phyloP scores from a whole-genome alignment of 2,329 filamentous ascomycete genomes.

The Fusarium sacchari region DNA sequence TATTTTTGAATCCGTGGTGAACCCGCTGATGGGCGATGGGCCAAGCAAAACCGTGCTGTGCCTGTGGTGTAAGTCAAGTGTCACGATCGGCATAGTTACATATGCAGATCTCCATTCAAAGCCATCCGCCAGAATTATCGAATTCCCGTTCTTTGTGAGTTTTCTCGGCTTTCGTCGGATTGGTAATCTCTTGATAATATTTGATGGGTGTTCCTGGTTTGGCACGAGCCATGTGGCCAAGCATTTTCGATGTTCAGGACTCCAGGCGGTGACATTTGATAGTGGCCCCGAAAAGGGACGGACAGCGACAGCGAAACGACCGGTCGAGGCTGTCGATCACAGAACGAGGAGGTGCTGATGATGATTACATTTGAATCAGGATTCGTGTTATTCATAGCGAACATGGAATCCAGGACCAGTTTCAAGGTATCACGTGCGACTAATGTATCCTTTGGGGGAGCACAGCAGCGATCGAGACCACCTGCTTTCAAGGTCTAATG shows the following conservation, averaged over 20 bases:
- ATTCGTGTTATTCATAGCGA: slow-evolving; percentile 2
- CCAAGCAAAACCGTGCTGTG: slow-evolving; percentile 16
- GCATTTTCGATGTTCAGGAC: slow-evolving; percentile 7
- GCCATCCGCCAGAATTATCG: not conserved
- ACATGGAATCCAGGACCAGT: not conserved
- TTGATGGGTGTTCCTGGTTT: slow-evolving; percentile 15
- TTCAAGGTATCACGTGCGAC: slow-evolving; percentile 4
- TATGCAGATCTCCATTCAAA: slow-evolving; percentile 12
- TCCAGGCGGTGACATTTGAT: slow-evolving; percentile 16
- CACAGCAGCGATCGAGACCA: slow-evolving; percentile 13
- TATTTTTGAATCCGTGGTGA: slow-evolving; percentile 25
- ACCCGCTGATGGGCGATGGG: slow-evolving; percentile 8
- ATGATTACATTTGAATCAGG: slow-evolving; percentile 5
- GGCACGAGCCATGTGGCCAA: slow-evolving; percentile 37
- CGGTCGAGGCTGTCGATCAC: slow-evolving; percentile 35
- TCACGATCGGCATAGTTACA: slow-evolving; percentile 9
- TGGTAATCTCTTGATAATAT: slow-evolving; percentile 5
- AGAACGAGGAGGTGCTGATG: not conserved
- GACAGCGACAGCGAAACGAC: not conserved
- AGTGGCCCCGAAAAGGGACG: slow-evolving; percentile 5
- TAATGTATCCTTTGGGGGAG: not conserved
- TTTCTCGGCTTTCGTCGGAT: slow-evolving; percentile 25
- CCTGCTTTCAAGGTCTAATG: not conserved
- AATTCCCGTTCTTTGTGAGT: not conserved
- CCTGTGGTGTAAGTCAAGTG: slow-evolving; percentile 13